Conservation (phyloP, 2,329 filamentous ascomycete genomes). For the Exophiala sp. region DNA sequence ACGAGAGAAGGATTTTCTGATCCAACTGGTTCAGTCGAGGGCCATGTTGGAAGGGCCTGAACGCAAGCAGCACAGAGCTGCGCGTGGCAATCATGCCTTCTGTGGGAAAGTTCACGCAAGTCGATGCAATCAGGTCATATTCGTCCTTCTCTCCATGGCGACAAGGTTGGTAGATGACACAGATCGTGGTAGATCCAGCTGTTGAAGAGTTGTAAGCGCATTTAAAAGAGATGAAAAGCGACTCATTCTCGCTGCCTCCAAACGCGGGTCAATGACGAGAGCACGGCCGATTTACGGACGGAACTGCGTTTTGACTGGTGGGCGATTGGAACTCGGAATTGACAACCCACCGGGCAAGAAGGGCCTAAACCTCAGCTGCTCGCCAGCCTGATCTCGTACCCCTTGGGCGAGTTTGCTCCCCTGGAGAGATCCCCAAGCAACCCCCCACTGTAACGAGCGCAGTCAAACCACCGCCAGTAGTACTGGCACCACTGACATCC, state of each 20-base stretch:
- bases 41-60: slow-evolving; percentile 24
- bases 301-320: background rate
- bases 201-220: background rate
- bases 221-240: slow-evolving; percentile 1
- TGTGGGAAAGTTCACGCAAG: background rate
- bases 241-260: background rate
- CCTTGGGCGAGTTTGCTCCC: too few relatives aligned
- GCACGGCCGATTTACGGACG: background rate
- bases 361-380: background rate
- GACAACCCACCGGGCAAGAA: background rate
- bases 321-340: too few relatives aligned
- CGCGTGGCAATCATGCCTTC: slow-evolving; percentile 36
- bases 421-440: too few relatives aligned
- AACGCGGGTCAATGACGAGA: slow-evolving; percentile 4
- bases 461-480: too few relatives aligned
- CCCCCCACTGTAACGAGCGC: too few relatives aligned
- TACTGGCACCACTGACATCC: background rate
- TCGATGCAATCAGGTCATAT: slow-evolving; percentile 5
- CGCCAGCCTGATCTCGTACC: too few relatives aligned
- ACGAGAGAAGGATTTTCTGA: slow-evolving; percentile 27
- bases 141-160: slow-evolving; percentile 16
- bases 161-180: background rate
- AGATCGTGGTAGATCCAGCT: background rate
- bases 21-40: slow-evolving; percentile 23
- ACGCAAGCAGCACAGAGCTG: slow-evolving; percentile 37